Conservation (phyloP, 148 eudicot genomes). For the Camellia granthamiana region DNA sequence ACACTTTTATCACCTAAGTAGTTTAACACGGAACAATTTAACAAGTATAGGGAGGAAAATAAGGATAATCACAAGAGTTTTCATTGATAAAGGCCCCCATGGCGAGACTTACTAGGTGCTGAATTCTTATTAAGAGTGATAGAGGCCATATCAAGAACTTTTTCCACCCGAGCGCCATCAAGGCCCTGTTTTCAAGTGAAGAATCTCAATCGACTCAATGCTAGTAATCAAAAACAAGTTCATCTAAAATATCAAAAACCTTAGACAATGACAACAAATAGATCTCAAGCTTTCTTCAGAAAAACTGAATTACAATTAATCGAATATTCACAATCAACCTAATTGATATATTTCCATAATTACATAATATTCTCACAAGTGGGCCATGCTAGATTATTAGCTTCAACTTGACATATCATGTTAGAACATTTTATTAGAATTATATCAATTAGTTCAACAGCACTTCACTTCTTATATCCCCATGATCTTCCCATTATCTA, state of each 20-base stretch:
- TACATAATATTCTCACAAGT: no score
- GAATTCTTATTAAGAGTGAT: slow-evolving; percentile 85
- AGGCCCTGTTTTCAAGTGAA: slow-evolving; percentile 36
- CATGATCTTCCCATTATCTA: background rate
- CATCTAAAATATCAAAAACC: background rate
- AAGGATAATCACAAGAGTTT: background rate
- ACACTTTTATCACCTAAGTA: slow-evolving; percentile 72
- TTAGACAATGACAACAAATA: background rate
- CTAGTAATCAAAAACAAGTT: background rate
- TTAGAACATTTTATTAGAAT: no score
- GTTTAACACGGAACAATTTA: background rate
- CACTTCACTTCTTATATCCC: background rate
- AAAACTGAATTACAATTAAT: background rate
- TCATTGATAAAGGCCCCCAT: background rate
- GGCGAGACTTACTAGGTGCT: slow-evolving; percentile 54
- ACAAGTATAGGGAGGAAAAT: background rate
- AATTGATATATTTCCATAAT: no score
- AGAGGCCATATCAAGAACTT: slow-evolving; percentile 83
- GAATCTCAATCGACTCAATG: slow-evolving; percentile 7
- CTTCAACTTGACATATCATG: background rate
- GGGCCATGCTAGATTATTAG: background rate
- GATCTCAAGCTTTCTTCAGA: background rate
- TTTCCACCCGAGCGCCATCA: slow-evolving; percentile 87
- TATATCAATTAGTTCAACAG: background rate
- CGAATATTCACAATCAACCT: no score